Percentiles rank a stretch among this genome's conserved stretches.
Conservation (phyloP, 352 stramenopile genomes). For the Pythium phragmiticola region DNA sequence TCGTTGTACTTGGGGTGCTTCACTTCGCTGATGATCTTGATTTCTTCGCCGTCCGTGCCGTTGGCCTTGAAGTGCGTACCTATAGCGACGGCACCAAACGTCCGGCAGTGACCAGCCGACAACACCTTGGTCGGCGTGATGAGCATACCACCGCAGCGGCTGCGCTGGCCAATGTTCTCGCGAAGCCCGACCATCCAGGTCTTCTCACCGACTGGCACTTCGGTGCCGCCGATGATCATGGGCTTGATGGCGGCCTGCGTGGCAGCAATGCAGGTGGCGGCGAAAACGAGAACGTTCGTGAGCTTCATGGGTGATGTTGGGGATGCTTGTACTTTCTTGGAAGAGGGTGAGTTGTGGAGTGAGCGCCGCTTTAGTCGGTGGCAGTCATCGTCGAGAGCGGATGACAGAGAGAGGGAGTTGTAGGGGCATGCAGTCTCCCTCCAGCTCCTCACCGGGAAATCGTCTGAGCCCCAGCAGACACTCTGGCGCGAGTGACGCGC, state of each 20-base stretch:
- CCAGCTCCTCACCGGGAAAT: too few relatives aligned
- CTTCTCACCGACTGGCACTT: slow-evolving; percentile 21
- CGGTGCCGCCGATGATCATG: slow-evolving; percentile 15
- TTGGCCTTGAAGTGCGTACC: slow-evolving; percentile 27
- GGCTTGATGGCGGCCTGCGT: slow-evolving; percentile 11
- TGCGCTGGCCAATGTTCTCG: slow-evolving; percentile 1
- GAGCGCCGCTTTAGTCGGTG: too few relatives aligned
- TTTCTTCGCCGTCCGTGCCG: slow-evolving; percentile 23
- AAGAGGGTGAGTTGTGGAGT: too few relatives aligned
- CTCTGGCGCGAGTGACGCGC: too few relatives aligned
- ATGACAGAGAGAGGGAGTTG: too few relatives aligned
- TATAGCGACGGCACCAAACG: slow-evolving; percentile 9
- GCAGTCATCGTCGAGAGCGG: too few relatives aligned
- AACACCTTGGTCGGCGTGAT: slow-evolving; percentile 29
- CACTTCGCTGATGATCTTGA: slow-evolving; percentile 19
- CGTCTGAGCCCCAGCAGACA: too few relatives aligned
- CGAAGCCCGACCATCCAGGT: slow-evolving; percentile 22
- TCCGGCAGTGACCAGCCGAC: slow-evolving; percentile 26
- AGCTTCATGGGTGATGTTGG: slow-evolving; percentile 4
- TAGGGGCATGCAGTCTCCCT: too few relatives aligned
- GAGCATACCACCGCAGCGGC: slow-evolving; percentile 27
- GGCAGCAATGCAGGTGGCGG: slow-evolving; percentile 6
- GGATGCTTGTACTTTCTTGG: too few relatives aligned
- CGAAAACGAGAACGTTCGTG: slow-evolving; percentile 5
- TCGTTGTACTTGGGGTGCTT: slow-evolving; percentile 20